These are phyloP conservation scores for Phellinidium pouzarii DNA, from an alignment of 1,284 basidiomycete genomes.

Conservation along the genomic window DNA sequence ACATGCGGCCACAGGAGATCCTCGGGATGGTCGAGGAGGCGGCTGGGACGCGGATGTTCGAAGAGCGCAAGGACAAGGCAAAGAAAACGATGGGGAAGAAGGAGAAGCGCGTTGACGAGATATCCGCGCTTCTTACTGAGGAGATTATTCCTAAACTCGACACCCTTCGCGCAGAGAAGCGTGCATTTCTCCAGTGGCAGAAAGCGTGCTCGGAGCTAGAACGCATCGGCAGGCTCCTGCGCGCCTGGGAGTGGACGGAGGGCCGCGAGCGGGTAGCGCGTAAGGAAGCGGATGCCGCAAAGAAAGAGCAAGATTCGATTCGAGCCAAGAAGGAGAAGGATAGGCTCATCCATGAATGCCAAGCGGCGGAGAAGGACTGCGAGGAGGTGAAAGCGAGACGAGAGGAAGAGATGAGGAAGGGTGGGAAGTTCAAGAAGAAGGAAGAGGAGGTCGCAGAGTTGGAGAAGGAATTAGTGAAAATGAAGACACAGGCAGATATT, in stretches of 20 bases:
- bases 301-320: conserved; percentile 39
- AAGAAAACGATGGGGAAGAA: conserved; percentile 97
- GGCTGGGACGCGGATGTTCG: conserved; percentile 98
- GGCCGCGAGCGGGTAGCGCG: conserved; percentile 39
- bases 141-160: conserved; percentile 96
- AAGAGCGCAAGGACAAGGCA: conserved; percentile 97
- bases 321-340: conserved; percentile 44
- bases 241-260: conserved; percentile 86
- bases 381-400: conserved; percentile 59
- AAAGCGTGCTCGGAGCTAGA: conserved; percentile 89
- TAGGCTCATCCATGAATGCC: conserved; percentile 39
- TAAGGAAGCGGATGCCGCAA: conserved; percentile 51
- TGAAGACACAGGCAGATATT: conserved; percentile 84
- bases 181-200: conserved; percentile 86
- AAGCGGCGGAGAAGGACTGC: conserved; percentile 46
- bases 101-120: conserved; percentile 93
- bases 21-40: conserved; percentile 99
- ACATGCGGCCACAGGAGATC: conserved; percentile 98
- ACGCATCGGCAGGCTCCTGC: conserved; percentile 75
- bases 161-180: conserved; percentile 86
- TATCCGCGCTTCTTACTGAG: conserved; percentile 73
- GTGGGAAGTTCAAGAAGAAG: conserved; percentile 74
- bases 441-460: conserved; percentile 75
- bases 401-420: conserved; percentile 63
- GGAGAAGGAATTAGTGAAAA: conserved; percentile 83